Evolutionary conservation across 2,329 filamentous ascomycete genomes (phyloP).

Genomic region (Neofusicoccum laricinum): DNA sequence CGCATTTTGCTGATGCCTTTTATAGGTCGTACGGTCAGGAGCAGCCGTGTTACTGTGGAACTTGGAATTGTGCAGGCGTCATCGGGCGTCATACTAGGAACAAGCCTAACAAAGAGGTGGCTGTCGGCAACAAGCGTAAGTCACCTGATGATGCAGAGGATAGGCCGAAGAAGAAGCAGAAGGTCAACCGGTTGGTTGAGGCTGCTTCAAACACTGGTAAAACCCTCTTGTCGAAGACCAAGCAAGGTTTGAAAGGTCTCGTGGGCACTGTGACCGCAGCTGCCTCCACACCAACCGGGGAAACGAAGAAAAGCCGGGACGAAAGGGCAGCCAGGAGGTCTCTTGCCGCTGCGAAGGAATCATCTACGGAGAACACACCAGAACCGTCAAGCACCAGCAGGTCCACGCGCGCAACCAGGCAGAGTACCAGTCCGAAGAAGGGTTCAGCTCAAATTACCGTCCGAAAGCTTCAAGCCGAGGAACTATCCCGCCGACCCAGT

Average conservation of each 20-base stretch:
- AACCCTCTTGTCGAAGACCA: conserved; percentile 11
- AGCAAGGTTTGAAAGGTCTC: conserved; percentile 4
- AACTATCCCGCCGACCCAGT: neutral
- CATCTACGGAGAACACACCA: neutral
- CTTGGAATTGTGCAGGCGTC: conserved; percentile 59
- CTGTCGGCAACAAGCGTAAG: conserved; percentile 13
- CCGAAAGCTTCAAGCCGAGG: neutral
- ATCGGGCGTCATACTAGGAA: conserved; percentile 57
- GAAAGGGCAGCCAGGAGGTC: conserved; percentile 13
- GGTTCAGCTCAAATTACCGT: neutral
- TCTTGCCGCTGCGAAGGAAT: neutral
- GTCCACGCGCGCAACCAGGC: neutral
- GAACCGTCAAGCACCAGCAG: neutral
- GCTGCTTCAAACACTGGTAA: conserved; percentile 8
- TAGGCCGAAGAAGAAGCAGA: conserved; percentile 14
- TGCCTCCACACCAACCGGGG: neutral
- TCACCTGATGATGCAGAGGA: conserved; percentile 1
- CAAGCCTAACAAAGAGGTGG: conserved; percentile 26
- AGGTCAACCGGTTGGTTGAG: conserved; percentile 1
- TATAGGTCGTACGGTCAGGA: conserved; percentile 47
- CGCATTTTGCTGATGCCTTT: conserved; percentile 4
- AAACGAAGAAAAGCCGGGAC: conserved; percentile 9
- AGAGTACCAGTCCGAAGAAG: neutral
- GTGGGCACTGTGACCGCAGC: neutral
- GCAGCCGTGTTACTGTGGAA: conserved; percentile 62